phyloP scores from a whole-genome alignment of 73 alveolate species.

The Tetrahymena malaccensis region DNA sequence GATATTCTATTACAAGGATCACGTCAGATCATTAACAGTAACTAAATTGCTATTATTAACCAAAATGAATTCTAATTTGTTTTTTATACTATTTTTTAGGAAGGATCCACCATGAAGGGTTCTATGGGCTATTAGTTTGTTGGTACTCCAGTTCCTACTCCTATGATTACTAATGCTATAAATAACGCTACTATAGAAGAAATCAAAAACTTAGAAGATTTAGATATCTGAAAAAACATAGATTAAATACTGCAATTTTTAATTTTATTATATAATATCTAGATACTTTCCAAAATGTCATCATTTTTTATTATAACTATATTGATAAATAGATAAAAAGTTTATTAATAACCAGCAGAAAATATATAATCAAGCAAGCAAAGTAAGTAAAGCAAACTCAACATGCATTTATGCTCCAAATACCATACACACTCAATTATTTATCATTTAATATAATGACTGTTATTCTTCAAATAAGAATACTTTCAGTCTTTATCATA shows the following conservation, averaged over 20 bases:
- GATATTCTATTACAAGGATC: slow-evolving; percentile 28
- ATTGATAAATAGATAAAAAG: background rate
- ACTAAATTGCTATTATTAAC: too few species aligned
- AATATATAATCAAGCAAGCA: background rate
- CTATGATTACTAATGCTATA: background rate
- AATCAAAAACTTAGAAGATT: background rate
- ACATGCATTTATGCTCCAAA: too few species aligned
- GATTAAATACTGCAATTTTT: background rate
- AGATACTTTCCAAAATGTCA: background rate
- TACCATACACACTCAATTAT: too few species aligned
- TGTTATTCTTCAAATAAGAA: too few species aligned
- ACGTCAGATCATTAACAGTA: slow-evolving; percentile 16
- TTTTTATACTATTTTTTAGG: background rate
- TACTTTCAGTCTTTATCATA: too few species aligned
- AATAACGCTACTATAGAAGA: background rate
- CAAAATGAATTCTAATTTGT: background rate
- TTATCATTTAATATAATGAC: background rate
- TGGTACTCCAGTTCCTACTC: slow-evolving; percentile 29
- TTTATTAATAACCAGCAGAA: background rate
- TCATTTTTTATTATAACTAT: background rate
- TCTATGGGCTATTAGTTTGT: slow-evolving; percentile 11
- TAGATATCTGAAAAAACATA: background rate
- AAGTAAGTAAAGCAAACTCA: too few species aligned
- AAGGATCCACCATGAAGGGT: slow-evolving; percentile 39
- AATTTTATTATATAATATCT: background rate